A percentile compares a stretch with the other conserved stretches of the same genome.
Conservation (phyloP, 768 basidiomycete genomes). For the Cytidiella melzeri region DNA sequence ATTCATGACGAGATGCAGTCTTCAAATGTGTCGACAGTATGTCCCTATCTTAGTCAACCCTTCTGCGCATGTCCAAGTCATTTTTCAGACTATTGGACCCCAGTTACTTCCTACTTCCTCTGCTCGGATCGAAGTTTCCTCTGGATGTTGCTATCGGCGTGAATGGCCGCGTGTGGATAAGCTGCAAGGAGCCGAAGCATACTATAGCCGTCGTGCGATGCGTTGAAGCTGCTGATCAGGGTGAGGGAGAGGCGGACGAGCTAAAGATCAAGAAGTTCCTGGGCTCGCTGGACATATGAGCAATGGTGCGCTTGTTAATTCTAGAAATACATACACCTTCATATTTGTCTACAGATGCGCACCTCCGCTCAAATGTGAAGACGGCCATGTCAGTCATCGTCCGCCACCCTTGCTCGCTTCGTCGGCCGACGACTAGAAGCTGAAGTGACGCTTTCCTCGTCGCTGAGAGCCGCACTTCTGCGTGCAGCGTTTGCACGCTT, state of each 20-base stretch:
- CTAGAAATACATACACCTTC: constrained; percentile 1
- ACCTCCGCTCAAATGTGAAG: neutral
- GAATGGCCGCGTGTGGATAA: constrained; percentile 92
- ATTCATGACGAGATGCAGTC: constrained; percentile 72
- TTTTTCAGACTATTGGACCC: constrained; percentile 65
- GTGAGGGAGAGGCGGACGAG: constrained; percentile 59
- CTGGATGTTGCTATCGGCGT: constrained; percentile 85
- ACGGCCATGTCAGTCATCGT: constrained; percentile 56
- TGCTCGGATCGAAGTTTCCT: constrained; percentile 76
- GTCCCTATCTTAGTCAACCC: too few species aligned
- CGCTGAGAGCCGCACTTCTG: constrained; percentile 40
- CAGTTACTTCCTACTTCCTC: constrained; percentile 74
- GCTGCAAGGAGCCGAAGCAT: constrained; percentile 62
- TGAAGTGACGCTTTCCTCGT: constrained; percentile 56
- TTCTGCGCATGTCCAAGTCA: constrained; percentile 8
- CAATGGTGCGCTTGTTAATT: neutral
- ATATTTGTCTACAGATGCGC: constrained; percentile 4
- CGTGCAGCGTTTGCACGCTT: constrained; percentile 57
- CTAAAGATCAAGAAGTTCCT: constrained; percentile 47
- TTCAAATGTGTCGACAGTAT: constrained; percentile 83
- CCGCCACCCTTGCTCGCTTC: constrained; percentile 61
- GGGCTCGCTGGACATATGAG: constrained; percentile 36
- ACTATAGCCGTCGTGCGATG: constrained; percentile 73
- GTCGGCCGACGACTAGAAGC: constrained; percentile 43
- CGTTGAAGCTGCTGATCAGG: constrained; percentile 77